phyloP scores from a whole-genome alignment of 78 protist genomes.

The Dictyostelium firmibasis region DNA sequence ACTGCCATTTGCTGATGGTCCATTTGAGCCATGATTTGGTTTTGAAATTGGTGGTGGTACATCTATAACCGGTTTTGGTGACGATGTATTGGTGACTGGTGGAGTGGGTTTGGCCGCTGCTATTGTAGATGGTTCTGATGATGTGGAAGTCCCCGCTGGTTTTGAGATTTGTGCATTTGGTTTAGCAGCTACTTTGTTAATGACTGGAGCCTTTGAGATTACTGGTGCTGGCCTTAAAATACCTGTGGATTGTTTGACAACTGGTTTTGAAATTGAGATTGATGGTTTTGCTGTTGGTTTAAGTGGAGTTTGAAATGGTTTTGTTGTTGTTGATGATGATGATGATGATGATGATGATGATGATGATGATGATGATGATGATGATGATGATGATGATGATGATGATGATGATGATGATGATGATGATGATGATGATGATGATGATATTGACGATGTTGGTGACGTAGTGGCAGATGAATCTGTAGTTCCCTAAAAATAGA shows the following conservation, averaged over 20 bases:
- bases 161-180: constrained; percentile 3
- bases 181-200: not conserved
- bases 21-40: constrained; percentile 8
- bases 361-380: not conserved
- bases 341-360: not conserved
- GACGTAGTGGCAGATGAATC: no score
- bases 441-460: not conserved
- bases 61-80: constrained; percentile 24
- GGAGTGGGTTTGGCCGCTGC: constrained; percentile 28
- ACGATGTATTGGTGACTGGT: not conserved
- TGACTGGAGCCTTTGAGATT: constrained; percentile 33
- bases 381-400: not conserved
- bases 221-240: constrained; percentile 52
- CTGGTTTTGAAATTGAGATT: constrained; percentile 4
- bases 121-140: not conserved
- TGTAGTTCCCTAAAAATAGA: not conserved
- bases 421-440: not conserved
- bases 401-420: not conserved
- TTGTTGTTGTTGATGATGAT: not conserved
- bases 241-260: constrained; percentile 60
- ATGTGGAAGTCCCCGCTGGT: not conserved
- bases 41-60: constrained; percentile 14
- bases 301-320: not conserved
- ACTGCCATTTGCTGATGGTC: not conserved
- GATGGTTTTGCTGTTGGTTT: not conserved